A percentile compares a stretch with the other conserved stretches of the same genome.
phyloP scores from a whole-genome alignment of 148 eudicot species.

The Polygonum maritimum region DNA sequence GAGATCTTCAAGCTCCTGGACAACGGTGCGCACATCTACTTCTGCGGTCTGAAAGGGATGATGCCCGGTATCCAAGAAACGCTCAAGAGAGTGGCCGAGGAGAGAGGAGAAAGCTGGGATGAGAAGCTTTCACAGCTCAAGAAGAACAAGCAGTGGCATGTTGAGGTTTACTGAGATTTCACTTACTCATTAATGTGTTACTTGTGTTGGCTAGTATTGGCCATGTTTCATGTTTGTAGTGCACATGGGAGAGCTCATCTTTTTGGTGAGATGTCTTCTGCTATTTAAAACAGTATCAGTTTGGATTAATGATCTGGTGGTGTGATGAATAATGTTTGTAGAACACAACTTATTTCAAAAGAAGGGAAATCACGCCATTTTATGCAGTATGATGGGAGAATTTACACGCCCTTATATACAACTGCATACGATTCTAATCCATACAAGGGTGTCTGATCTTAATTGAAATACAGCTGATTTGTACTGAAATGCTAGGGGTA shows the following conservation, averaged over 20 bases:
- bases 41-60: conserved; percentile 94
- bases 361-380: background rate
- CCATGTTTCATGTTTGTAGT: background rate
- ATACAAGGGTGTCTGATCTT: too few species aligned
- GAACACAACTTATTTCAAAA: background rate
- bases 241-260: background rate
- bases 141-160: conserved; percentile 98
- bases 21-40: conserved; percentile 82
- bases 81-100: conserved; percentile 68
- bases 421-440: too few species aligned
- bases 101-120: conserved; percentile 92
- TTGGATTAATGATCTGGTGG: background rate
- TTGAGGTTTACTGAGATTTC: conserved; percentile 57
- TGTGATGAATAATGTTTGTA: conserved; percentile 3
- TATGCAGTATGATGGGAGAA: background rate
- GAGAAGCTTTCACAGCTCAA: conserved; percentile 67
- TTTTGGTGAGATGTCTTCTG: background rate
- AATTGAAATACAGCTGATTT: too few species aligned
- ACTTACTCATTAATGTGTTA: background rate
- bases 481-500: too few species aligned
- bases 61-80: conserved; percentile 97
- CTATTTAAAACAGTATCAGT: background rate
- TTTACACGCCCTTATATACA: too few species aligned
- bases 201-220: background rate
- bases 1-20: conserved; percentile 79